Conservation (phyloP, 192 early-diverging fungal species). For the Linnemannia zychae region DNA sequence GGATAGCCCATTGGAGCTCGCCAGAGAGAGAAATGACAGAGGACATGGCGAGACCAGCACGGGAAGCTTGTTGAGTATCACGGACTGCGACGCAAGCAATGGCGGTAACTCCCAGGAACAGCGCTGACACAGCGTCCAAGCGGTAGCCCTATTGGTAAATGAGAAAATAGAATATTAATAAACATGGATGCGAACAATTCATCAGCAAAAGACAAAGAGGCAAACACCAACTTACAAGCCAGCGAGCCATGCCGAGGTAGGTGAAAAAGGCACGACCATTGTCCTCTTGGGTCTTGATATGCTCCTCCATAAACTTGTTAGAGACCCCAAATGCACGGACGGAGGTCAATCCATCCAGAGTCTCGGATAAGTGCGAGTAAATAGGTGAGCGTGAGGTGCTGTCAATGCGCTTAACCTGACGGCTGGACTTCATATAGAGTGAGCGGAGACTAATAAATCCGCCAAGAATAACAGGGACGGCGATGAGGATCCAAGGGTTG, state of each 20-base stretch:
- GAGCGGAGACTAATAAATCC: conserved; percentile 61
- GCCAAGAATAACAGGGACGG: conserved; percentile 56
- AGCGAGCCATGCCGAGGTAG: conserved; percentile 60
- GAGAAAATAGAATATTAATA: neutral
- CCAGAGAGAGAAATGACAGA: conserved; percentile 66
- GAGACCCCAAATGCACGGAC: conserved; percentile 72
- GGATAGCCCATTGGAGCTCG: conserved; percentile 55
- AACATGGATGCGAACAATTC: neutral
- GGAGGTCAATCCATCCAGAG: conserved; percentile 72
- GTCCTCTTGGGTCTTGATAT: conserved; percentile 67
- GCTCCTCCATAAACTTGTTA: conserved; percentile 61
- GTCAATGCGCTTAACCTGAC: conserved; percentile 76
- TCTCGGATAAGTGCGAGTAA: conserved; percentile 65
- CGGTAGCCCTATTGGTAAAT: conserved; percentile 50
- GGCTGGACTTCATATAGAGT: conserved; percentile 62
- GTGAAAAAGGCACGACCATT: conserved; percentile 67
- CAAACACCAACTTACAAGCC: conserved; percentile 48
- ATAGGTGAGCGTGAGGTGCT: conserved; percentile 70
- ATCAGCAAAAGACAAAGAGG: neutral
- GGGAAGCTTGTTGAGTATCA: conserved; percentile 52
- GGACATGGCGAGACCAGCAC: conserved; percentile 60
- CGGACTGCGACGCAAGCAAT: conserved; percentile 57
- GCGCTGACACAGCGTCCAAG: conserved; percentile 48
- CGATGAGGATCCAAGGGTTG: conserved; percentile 69
- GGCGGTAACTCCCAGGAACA: conserved; percentile 57